Evolutionary conservation across 495 filamentous ascomycete genomes (phyloP).

Genomic region (Penicillium diatomitis): DNA sequence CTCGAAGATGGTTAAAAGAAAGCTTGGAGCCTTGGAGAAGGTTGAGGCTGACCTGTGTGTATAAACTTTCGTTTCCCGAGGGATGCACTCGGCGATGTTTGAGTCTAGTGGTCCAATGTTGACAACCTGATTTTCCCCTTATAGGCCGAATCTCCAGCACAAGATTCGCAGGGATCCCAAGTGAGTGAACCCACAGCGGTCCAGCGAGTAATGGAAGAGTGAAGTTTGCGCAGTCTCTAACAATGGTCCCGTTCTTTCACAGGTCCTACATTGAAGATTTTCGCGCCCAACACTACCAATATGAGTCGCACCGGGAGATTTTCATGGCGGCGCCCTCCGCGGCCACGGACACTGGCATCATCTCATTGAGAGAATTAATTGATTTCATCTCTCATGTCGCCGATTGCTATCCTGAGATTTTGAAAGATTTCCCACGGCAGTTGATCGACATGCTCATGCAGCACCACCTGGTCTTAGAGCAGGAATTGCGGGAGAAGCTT

Average conservation of each 20-base stretch:
- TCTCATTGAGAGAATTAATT: constrained; percentile 74
- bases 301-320: constrained; percentile 82
- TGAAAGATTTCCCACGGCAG: constrained; percentile 68
- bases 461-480: constrained; percentile 72
- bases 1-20: constrained; percentile 64
- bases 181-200: constrained; percentile 31
- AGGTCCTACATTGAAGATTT: constrained; percentile 84
- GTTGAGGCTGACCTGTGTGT: constrained; percentile 78
- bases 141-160: constrained; percentile 74
- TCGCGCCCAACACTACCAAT: constrained; percentile 79
- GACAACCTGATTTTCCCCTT: constrained; percentile 8
- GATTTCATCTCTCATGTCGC: constrained; percentile 89
- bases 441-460: constrained; percentile 68
- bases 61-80: constrained; percentile 4
- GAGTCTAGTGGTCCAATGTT: constrained; percentile 10
- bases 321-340: constrained; percentile 75
- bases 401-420: constrained; percentile 80
- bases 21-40: constrained; percentile 86
- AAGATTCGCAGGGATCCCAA: constrained; percentile 78
- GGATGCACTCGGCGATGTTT: constrained; percentile 11
- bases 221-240: not conserved
- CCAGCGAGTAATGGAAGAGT: no score
- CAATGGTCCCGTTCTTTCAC: constrained; percentile 1
- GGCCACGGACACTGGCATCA: constrained; percentile 62
- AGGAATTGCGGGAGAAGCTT: constrained; percentile 84